These are phyloP conservation scores for Diaporthe vaccinii DNA, from an alignment of 2,329 filamentous ascomycete genomes.

Conservation along the genomic window DNA sequence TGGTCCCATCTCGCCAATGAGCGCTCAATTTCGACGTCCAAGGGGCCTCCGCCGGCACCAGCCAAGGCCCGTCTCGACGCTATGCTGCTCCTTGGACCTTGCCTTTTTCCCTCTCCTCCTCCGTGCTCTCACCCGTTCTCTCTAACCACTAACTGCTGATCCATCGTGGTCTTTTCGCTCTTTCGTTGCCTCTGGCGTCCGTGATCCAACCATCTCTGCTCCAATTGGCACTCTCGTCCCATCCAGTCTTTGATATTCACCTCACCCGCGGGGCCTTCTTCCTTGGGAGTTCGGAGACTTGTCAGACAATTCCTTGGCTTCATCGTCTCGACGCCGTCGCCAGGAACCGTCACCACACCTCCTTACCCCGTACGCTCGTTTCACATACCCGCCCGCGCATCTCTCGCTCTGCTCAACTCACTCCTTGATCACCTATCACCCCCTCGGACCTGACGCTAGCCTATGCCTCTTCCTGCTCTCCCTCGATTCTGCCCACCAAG, in stretches of 20 bases:
- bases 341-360: conserved; percentile 44
- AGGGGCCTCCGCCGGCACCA: conserved; percentile 39
- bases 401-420: conserved; percentile 37
- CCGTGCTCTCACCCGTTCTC: conserved; percentile 33
- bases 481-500: conserved; percentile 35
- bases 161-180: conserved; percentile 40
- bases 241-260: conserved; percentile 34
- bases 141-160: conserved; percentile 37
- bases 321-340: conserved; percentile 36
- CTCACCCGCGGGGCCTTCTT: conserved; percentile 17
- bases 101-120: conserved; percentile 36
- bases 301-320: conserved; percentile 36
- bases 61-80: conserved; percentile 33
- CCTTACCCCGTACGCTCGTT: conserved; percentile 45
- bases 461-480: conserved; percentile 42
- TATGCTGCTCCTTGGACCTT: conserved; percentile 29
- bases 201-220: conserved; percentile 32
- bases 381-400: conserved; percentile 45
- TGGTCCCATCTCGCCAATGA: conserved; percentile 42
- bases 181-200: conserved; percentile 41
- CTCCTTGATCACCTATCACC: conserved; percentile 35
- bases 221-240: conserved; percentile 32
- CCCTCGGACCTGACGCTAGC: conserved; percentile 41
- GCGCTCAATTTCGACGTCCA: conserved; percentile 41
- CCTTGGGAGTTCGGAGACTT: conserved; percentile 40